Percentiles rank a stretch among this genome's conserved stretches.
phyloP scores from a whole-genome alignment of 805 yeast genomes.

The Hagleromyces aurorensis region DNA sequence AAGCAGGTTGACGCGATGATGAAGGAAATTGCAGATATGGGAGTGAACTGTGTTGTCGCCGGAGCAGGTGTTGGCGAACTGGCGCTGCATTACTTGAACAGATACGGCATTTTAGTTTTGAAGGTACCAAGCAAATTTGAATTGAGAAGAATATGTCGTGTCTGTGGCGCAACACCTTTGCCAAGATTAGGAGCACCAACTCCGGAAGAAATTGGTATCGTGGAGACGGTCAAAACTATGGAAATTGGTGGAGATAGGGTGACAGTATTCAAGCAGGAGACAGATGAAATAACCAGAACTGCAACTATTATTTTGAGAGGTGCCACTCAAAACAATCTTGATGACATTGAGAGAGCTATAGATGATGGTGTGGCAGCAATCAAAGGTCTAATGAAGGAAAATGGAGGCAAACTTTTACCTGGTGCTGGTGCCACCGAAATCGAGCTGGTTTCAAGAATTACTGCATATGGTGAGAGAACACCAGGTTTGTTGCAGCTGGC shows the following conservation, averaged over 20 bases:
- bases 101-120: slow-evolving; percentile 75
- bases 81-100: slow-evolving; percentile 86
- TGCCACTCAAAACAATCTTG: slow-evolving; percentile 88
- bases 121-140: slow-evolving; percentile 93
- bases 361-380: slow-evolving; percentile 94
- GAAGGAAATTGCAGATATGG: slow-evolving; percentile 74
- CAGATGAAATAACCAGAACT: slow-evolving; percentile 57
- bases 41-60: slow-evolving; percentile 84
- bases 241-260: slow-evolving; percentile 98
- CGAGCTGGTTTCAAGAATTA: slow-evolving; percentile 71
- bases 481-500: slow-evolving; percentile 92
- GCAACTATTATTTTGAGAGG: slow-evolving; percentile 93
- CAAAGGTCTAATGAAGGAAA: slow-evolving; percentile 78
- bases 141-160: slow-evolving; percentile 86
- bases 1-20: slow-evolving; percentile 81
- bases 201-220: slow-evolving; percentile 85
- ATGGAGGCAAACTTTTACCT: slow-evolving; percentile 70
- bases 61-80: slow-evolving; percentile 91
- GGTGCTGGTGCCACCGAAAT: slow-evolving; percentile 97
- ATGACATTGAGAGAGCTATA: slow-evolving; percentile 93
- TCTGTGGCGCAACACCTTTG: slow-evolving; percentile 94
- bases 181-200: slow-evolving; percentile 92
- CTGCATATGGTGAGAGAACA: slow-evolving; percentile 84
- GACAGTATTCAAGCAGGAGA: slow-evolving; percentile 79
- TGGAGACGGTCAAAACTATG: slow-evolving; percentile 80